These are phyloP conservation scores for Misopates orontium DNA, from an alignment of 257 asterid species.

Conservation along the genomic window DNA sequence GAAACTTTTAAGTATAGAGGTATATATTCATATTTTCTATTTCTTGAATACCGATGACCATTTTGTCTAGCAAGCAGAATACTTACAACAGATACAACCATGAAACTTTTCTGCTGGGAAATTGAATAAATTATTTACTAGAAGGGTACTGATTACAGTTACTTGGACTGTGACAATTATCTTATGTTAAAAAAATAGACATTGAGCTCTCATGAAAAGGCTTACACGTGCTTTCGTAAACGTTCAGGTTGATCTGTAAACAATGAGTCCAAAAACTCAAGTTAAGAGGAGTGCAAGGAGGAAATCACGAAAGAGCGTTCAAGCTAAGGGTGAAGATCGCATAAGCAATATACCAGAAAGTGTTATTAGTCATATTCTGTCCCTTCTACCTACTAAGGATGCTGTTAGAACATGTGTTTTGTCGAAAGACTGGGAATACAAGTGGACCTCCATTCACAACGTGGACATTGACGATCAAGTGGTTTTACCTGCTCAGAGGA, in stretches of 20 bases:
- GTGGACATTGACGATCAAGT: neutral
- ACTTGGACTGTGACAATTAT: no score
- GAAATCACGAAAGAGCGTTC: neutral
- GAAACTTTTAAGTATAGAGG: no score
- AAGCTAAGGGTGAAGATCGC: neutral
- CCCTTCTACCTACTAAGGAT: neutral
- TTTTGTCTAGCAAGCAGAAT: no score
- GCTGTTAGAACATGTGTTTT: neutral
- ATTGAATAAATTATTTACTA: no score
- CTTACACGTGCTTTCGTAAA: neutral
- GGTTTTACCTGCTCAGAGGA: neutral
- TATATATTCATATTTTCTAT: no score
- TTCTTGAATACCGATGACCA: no score
- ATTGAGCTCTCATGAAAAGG: no score
- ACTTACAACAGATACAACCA: no score
- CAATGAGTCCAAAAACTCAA: neutral
- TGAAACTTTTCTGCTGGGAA: no score
- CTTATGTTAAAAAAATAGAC: no score
- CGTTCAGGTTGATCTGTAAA: neutral
- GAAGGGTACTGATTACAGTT: no score
- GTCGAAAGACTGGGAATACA: no score
- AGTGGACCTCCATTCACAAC: neutral
- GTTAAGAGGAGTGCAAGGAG: neutral
- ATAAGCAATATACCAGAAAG: neutral
- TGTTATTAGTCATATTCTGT: neutral